Conservation (phyloP, 176 grass and related monocot species). For the Oryza rufipogon region DNA sequence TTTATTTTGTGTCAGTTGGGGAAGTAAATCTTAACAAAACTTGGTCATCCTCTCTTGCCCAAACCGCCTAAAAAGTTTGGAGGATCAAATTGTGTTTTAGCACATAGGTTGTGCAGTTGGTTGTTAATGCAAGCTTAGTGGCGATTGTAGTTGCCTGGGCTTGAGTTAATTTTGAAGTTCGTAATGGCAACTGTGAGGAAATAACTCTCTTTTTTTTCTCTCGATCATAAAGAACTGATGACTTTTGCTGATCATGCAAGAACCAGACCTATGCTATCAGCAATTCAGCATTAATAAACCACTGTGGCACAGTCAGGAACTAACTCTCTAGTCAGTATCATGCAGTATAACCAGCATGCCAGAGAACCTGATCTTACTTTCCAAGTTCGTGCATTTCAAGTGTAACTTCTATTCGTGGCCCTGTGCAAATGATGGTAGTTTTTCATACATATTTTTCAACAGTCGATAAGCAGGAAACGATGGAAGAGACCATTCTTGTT, state of each 20-base stretch:
- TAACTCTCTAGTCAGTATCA: not conserved
- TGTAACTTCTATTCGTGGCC: constrained; percentile 12
- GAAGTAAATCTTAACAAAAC: not conserved
- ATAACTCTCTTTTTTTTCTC: not conserved
- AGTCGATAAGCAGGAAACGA: constrained; percentile 91
- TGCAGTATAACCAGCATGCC: not conserved
- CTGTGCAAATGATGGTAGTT: constrained; percentile 6
- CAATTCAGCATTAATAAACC: not conserved
- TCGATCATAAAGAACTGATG: not conserved
- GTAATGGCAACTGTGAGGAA: not conserved
- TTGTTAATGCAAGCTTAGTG: not conserved
- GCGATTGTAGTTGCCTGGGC: not conserved
- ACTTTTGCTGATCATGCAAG: not conserved
- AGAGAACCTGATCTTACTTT: not conserved
- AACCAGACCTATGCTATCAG: not conserved
- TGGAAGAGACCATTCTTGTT: constrained; percentile 92
- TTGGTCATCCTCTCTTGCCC: not conserved
- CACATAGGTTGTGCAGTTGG: not conserved
- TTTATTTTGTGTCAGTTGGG: not conserved
- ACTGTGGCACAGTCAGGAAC: not conserved
- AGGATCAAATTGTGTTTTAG: not conserved
- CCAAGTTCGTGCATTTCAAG: not conserved
- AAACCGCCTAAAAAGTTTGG: not conserved
- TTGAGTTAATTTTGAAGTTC: not conserved
- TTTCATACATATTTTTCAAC: not conserved